Conservation (phyloP, 2,329 filamentous ascomycete species). For the Penicillium decumbens region DNA sequence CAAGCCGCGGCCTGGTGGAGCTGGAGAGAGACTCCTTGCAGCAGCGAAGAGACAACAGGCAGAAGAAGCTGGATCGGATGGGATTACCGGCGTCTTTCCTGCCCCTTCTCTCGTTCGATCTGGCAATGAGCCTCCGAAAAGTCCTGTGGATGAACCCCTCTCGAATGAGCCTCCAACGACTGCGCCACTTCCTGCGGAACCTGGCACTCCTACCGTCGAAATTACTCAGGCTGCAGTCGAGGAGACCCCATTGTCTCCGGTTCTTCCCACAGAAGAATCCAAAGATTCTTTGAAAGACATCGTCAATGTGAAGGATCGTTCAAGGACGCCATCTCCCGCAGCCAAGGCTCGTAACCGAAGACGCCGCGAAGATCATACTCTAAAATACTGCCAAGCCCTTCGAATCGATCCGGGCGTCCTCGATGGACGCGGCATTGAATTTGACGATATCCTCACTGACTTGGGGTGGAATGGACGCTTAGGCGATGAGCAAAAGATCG, state of each 20-base stretch:
- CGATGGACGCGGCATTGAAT: slow-evolving; percentile 70
- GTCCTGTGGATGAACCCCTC: slow-evolving; percentile 20
- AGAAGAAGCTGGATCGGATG: slow-evolving; percentile 68
- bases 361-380: slow-evolving; percentile 66
- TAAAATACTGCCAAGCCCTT: slow-evolving; percentile 70
- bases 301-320: slow-evolving; percentile 25
- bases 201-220: slow-evolving; percentile 35
- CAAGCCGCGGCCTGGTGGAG: slow-evolving; percentile 82
- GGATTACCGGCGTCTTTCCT: slow-evolving; percentile 82
- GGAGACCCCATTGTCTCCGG: slow-evolving; percentile 25
- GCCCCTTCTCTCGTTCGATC: slow-evolving; percentile 55
- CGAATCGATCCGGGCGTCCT: slow-evolving; percentile 74
- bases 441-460: slow-evolving; percentile 76
- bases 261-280: slow-evolving; percentile 20
- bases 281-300: slow-evolving; percentile 23
- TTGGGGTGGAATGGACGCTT: slow-evolving; percentile 83
- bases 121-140: slow-evolving; percentile 38
- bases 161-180: slow-evolving; percentile 7
- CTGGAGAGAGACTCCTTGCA: slow-evolving; percentile 70
- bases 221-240: slow-evolving; percentile 35
- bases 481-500: slow-evolving; percentile 68
- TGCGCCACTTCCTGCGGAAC: slow-evolving; percentile 14
- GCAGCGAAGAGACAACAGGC: slow-evolving; percentile 51
- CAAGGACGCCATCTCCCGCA: slow-evolving; percentile 36
- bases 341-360: slow-evolving; percentile 54